Conservation (phyloP, 2,329 filamentous ascomycete species). For the Graphilbum fragrans region DNA sequence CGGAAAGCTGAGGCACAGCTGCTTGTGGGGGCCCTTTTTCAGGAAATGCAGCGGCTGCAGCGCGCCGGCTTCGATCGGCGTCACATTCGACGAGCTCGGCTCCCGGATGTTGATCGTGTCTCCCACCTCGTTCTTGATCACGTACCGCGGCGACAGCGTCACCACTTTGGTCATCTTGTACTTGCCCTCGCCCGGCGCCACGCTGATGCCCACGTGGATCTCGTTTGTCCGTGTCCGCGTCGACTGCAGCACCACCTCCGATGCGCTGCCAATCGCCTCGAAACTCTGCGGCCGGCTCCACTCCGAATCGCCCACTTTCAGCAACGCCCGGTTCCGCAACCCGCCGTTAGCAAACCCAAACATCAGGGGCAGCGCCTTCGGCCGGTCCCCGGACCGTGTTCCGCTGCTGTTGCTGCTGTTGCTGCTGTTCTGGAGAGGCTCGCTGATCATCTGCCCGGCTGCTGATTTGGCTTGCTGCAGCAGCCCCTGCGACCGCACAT, state of each 20-base stretch:
- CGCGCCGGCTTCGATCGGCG: constrained; percentile 65
- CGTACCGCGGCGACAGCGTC: constrained; percentile 81
- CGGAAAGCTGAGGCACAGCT: constrained; percentile 84
- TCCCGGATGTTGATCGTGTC: constrained; percentile 87
- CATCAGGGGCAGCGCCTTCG: constrained; percentile 85
- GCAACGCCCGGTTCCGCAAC: constrained; percentile 75
- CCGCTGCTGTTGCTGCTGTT: constrained; percentile 15
- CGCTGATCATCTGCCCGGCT: constrained; percentile 57
- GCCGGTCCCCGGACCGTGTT: constrained; percentile 34
- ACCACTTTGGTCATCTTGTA: constrained; percentile 97
- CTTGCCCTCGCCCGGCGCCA: constrained; percentile 87
- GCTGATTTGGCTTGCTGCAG: constrained; percentile 71
- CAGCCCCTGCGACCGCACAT: constrained; percentile 79
- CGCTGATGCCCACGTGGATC: constrained; percentile 81
- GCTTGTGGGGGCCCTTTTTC: constrained; percentile 70
- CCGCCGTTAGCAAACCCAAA: constrained; percentile 88
- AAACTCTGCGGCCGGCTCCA: constrained; percentile 99
- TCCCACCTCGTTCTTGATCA: constrained; percentile 82
- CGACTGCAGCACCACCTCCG: constrained; percentile 75
- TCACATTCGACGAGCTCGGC: constrained; percentile 77
- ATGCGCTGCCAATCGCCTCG: constrained; percentile 88
- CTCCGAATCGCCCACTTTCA: constrained; percentile 78
- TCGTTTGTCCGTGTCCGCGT: constrained; percentile 54
- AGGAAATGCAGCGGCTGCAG: constrained; percentile 83
- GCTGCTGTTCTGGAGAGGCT: neutral